phyloP scores from a whole-genome alignment of 805 yeast species.

The Saturnispora kantuleensis region DNA sequence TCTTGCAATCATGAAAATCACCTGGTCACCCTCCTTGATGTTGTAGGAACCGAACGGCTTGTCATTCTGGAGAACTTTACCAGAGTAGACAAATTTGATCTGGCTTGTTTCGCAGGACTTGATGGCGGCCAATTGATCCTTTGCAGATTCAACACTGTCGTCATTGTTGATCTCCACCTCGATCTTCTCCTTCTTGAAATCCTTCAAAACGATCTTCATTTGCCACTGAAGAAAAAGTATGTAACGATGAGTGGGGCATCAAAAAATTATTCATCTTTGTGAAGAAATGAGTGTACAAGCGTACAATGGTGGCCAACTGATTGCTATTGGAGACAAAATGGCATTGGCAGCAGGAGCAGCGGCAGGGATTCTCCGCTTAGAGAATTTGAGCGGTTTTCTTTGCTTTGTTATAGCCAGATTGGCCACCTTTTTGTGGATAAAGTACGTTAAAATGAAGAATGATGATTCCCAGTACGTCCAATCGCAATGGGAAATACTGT shows the following conservation, averaged over 20 bases:
- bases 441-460: not conserved
- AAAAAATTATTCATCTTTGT: not conserved
- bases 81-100: slow-evolving; percentile 83
- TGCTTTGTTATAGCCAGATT: not conserved
- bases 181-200: slow-evolving; percentile 85
- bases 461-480: too few species aligned
- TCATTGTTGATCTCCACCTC: slow-evolving; percentile 64
- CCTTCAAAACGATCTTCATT: slow-evolving; percentile 80
- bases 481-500: too few species aligned
- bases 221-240: slow-evolving; percentile 12
- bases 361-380: not conserved
- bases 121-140: slow-evolving; percentile 58
- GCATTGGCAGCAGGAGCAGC: not conserved
- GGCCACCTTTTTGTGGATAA: not conserved
- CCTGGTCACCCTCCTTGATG: slow-evolving; percentile 76
- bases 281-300: slow-evolving; percentile 4
- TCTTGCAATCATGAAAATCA: slow-evolving; percentile 83
- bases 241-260: not conserved
- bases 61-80: slow-evolving; percentile 79
- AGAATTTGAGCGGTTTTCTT: not conserved
- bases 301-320: not conserved
- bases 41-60: slow-evolving; percentile 63
- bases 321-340: not conserved
- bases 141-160: slow-evolving; percentile 60
- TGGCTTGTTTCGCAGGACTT: slow-evolving; percentile 63